Base-by-base conservation (phyloP, 306 rosid genomes). In the Dryas alaskensis region DNA sequence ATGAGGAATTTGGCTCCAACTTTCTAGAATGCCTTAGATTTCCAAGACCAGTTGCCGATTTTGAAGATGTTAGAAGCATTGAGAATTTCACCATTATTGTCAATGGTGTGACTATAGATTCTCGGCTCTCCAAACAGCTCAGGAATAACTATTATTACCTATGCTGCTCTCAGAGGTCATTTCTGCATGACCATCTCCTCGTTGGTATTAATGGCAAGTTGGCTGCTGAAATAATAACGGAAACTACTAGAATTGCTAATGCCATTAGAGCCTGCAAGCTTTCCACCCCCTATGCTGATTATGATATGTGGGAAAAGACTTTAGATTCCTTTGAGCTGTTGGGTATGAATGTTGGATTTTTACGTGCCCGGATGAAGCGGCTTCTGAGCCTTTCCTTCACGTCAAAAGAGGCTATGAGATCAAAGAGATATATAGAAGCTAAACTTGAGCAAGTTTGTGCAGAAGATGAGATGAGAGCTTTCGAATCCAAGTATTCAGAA, bases 221-320 rank as follows among this genome's bases (percentile, higher is more conserved):
- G 44, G 80, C 76, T 10, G 76, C 76, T 62, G 89, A 82, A 70
- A 81, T 82, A 7, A 85, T 87, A 39, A 44, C 68, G 6, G 86
- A 87, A 73, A 84, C 81, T 19, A 67, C 73, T 43, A 78, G 73
- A 17, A 78, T 84, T 66, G 86, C 86, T 14, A 84, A 80, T 73
- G 91, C 82, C 82, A 80, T 87, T 76, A 80, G 50, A 76, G 82
- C 64, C 43, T 39, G 85, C 87, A 82, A 80, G 60, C 43, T 80
- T 13, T 58, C 58, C 31, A 64, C 66, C 43, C 40, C 84, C 37
- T 16, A 50, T 12, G 81, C 72, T 1, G 45, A 70, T 48, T 72
- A 76, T n/a, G 51, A 10, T 0, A 57, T 60, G 10, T 85, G 86
- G 89, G 73, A 65, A 50, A 78, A 70, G 68, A 85, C 84, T 37